These are phyloP conservation scores for Suillus occidentalis DNA, from an alignment of 768 basidiomycete species.

Conservation along the genomic window DNA sequence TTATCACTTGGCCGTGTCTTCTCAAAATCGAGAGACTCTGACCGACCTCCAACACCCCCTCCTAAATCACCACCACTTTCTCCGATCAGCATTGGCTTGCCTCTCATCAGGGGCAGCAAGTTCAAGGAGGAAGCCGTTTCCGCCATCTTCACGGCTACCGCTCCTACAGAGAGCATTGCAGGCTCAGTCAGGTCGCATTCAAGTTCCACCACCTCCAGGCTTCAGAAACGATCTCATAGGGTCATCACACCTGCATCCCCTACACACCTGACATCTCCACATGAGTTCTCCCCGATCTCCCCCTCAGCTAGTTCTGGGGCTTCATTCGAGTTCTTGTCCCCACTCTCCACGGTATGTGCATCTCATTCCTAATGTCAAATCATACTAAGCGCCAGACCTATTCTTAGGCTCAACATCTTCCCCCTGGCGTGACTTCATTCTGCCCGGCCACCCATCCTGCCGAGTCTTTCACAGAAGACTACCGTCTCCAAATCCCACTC, in stretches of 20 bases:
- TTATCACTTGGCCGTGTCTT: not conserved
- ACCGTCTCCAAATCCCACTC: constrained; percentile 25
- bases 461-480: constrained; percentile 32
- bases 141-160: constrained; percentile 16
- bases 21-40: constrained; percentile 7
- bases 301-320: not conserved
- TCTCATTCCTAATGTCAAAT: not conserved
- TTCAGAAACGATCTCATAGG: not conserved
- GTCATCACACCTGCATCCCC: not conserved
- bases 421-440: constrained; percentile 22
- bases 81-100: constrained; percentile 14
- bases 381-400: constrained; percentile 9
- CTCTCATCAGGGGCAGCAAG: constrained; percentile 26
- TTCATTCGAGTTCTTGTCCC: not conserved
- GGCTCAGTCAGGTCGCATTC: not conserved
- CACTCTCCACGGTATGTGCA: not conserved
- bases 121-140: constrained; percentile 28
- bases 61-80: constrained; percentile 18
- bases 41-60: constrained; percentile 15
- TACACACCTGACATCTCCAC: not conserved
- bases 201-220: not conserved
- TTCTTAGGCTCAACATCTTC: constrained; percentile 7
- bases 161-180: not conserved
- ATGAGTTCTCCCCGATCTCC: not conserved
- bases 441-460: constrained; percentile 20